A percentile compares a stretch with the other conserved stretches of the same genome.
Evolutionary conservation across 257 asterid genomes (phyloP).

Genomic region (Dorcoceras hygrometricum): DNA sequence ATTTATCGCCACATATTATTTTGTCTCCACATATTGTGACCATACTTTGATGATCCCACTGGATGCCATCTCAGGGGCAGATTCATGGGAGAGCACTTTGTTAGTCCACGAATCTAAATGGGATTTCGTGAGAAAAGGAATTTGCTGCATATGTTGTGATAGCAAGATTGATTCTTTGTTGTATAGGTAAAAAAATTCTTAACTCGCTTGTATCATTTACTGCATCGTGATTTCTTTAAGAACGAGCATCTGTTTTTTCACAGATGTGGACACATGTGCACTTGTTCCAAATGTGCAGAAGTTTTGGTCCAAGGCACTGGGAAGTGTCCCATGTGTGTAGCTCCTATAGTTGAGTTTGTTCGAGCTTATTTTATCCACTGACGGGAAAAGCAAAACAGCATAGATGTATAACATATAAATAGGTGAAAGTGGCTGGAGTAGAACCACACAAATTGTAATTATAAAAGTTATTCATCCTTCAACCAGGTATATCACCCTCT

Average conservation of each 20-base stretch:
- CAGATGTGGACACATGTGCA: constrained; percentile 98
- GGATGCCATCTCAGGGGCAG: constrained; percentile 24
- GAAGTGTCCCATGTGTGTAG: constrained; percentile 86
- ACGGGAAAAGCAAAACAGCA: constrained; percentile 10
- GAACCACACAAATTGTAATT: constrained; percentile 21
- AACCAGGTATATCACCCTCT: neutral
- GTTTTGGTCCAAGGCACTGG: constrained; percentile 44
- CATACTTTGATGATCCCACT: constrained; percentile 6
- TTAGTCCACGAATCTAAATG: constrained; percentile 43
- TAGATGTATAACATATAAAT: neutral
- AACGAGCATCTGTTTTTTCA: neutral
- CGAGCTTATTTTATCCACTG: constrained; percentile 65
- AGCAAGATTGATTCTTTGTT: constrained; percentile 62
- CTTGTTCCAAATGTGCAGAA: constrained; percentile 79
- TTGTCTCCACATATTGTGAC: neutral
- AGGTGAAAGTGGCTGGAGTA: constrained; percentile 8
- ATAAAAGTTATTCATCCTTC: constrained; percentile 11
- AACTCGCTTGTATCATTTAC: neutral
- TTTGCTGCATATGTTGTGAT: constrained; percentile 60
- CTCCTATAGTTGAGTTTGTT: constrained; percentile 75
- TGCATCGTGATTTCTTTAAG: neutral
- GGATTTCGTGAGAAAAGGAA: constrained; percentile 63
- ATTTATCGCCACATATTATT: neutral
- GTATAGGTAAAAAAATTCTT: constrained; percentile 50
- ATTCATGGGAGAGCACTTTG: constrained; percentile 27